Evolutionary conservation across 257 asterid genomes (phyloP), one percentile per base, ranked within the genome.

Genomic region (Eucommia ulmoides): DNA sequence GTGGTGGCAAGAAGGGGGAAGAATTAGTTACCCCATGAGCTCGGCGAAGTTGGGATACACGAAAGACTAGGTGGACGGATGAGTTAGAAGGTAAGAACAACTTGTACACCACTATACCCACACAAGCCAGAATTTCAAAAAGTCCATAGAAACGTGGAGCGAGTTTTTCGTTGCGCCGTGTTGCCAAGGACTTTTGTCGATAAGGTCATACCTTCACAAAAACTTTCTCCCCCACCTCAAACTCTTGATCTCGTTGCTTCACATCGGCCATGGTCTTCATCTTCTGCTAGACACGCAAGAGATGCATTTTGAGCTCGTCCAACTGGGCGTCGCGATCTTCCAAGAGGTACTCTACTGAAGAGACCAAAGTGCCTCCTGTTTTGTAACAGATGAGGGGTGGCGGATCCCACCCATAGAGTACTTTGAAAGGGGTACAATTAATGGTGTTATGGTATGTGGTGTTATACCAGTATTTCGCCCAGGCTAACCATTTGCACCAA

Each of bases 391-490:
- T 15, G n/a, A 38, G 10, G 2, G 45, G 4, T 8, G 45, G 45
- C 10, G 45, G 45, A 2, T 15, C 4, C 10, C 10, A 38, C 45
- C 45, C 45, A 15, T 24, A 50, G 22, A 24, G 8, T 0, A 14
- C 20, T 17, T 17, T 42, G 26, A 11, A 50, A 1, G 54, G 41
- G n/a, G 21, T 14, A 3, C 19, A 1, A 14, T 19, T 16, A n/a
- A n/a, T 24, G 5, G 42, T 3, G 1, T 21, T 2, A 17, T 50
- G 54, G 22, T 1, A n/a, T 4, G 42, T 25, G 0, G 56, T 52
- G 47, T 52, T 52, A 21, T 52, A 33, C 26, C 46, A 52, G n/a
- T 9, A 52, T 11, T 52, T 19, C 11, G 46, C 47, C 2, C 24
- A n/a, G 0, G 21, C 44, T 17, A 51, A 14, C 44, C 23, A 51